phyloP scores from a whole-genome alignment of 192 early-diverging fungal genomes.

The Backusella tarrabulga region DNA sequence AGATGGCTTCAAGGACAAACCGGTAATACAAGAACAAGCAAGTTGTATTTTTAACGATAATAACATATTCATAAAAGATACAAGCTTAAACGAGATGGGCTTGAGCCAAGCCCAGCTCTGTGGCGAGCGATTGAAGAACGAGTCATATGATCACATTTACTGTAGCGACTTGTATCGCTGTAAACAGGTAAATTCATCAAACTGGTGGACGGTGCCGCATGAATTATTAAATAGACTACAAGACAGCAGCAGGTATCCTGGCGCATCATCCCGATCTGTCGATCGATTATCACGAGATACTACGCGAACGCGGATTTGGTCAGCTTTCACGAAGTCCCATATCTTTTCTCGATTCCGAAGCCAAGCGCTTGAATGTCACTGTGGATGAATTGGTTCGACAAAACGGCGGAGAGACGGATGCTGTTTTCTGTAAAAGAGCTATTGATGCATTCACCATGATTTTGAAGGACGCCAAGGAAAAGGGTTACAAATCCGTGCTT shows the following conservation, averaged over 20 bases:
- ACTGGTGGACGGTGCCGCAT: too few relatives aligned
- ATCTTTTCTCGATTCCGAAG: not conserved
- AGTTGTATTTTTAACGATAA: too few relatives aligned
- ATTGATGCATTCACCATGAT: slow-evolving; percentile 9
- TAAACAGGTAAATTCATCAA: slow-evolving; percentile 16
- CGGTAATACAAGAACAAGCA: slow-evolving; percentile 7
- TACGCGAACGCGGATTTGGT: slow-evolving; percentile 28
- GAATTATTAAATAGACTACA: not conserved
- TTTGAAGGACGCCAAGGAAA: slow-evolving; percentile 6
- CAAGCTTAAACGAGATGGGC: slow-evolving; percentile 17
- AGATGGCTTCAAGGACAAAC: slow-evolving; percentile 29
- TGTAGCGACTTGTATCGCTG: slow-evolving; percentile 29
- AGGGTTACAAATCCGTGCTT: slow-evolving; percentile 11
- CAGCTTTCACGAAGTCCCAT: slow-evolving; percentile 12
- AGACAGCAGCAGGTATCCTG: slow-evolving; percentile 24
- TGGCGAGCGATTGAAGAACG: slow-evolving; percentile 17
- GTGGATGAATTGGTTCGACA: not conserved
- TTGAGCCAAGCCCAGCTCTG: slow-evolving; percentile 17
- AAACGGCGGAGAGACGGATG: slow-evolving; percentile 20
- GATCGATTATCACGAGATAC: not conserved
- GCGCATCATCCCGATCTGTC: slow-evolving; percentile 6
- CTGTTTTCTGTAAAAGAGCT: slow-evolving; percentile 7
- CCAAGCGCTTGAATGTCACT: not conserved
- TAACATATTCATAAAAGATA: slow-evolving; percentile 13
- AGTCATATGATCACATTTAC: slow-evolving; percentile 20